A percentile compares a stretch with the other conserved stretches of the same genome.
These are phyloP conservation scores for Neolecta irregularis DNA, from an alignment of 1,139 yeast species.

Conservation along the genomic window DNA sequence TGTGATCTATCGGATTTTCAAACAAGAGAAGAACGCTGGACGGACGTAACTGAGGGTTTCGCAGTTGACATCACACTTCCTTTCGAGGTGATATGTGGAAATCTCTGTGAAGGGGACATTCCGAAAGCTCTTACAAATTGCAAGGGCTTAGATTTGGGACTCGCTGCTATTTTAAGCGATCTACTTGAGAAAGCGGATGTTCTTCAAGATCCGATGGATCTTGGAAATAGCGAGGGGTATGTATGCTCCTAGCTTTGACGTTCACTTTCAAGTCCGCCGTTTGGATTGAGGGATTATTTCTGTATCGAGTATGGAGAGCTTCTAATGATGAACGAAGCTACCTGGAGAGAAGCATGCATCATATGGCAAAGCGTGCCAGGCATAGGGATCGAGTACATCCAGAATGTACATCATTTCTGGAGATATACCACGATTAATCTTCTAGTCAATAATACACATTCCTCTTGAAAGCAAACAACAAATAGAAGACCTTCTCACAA, in stretches of 20 bases:
- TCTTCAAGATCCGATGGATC: no score
- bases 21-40: background rate
- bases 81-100: constrained; percentile 1
- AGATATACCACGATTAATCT: no score
- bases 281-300: constrained; percentile 2
- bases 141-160: no score
- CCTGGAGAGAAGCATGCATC: constrained; percentile 1
- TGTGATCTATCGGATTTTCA: constrained; percentile 2
- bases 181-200: constrained; percentile 1
- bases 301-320: constrained; percentile 1
- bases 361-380: constrained; percentile 2
- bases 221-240: no score
- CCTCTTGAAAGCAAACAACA: no score
- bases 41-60: constrained; percentile 1
- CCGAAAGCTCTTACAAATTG: constrained; percentile 1
- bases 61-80: constrained; percentile 3
- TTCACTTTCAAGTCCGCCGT: no score
- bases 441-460: no score
- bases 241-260: no score
- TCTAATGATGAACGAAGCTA: constrained; percentile 1
- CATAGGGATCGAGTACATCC: constrained; percentile 2
- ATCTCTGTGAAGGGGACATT: constrained; percentile 1
- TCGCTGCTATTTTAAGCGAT: constrained; percentile 2
- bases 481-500: no score
- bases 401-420: background rate